These are phyloP conservation scores for Serendipita sp. DNA, from an alignment of 768 basidiomycete genomes.

Conservation along the genomic window DNA sequence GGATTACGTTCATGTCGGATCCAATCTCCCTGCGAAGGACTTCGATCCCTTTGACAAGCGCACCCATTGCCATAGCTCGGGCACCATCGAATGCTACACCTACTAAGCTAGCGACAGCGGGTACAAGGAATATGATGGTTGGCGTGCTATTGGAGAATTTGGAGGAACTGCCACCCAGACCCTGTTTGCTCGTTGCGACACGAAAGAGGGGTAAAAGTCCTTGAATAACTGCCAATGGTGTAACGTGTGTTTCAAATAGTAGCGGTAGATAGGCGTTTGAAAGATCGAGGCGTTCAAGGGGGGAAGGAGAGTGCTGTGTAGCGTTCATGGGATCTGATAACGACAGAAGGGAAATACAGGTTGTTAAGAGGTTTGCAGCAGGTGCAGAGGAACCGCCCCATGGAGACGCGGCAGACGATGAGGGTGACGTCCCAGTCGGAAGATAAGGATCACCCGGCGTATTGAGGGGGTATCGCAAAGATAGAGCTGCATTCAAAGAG, in stretches of 20 bases:
- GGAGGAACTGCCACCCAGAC: slow-evolving; percentile 33
- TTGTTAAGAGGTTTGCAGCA: background rate
- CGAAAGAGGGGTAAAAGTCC: slow-evolving; percentile 62
- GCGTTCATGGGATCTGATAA: slow-evolving; percentile 29
- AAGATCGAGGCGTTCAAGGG: slow-evolving; percentile 55
- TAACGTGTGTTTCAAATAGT: slow-evolving; percentile 56
- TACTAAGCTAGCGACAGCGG: slow-evolving; percentile 52
- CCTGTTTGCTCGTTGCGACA: slow-evolving; percentile 37
- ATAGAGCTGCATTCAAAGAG: slow-evolving; percentile 61
- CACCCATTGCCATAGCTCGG: slow-evolving; percentile 60
- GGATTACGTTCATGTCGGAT: slow-evolving; percentile 42
- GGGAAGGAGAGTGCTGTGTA: slow-evolving; percentile 28
- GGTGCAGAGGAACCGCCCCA: background rate
- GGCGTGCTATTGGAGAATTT: slow-evolving; percentile 13
- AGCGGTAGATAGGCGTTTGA: slow-evolving; percentile 49
- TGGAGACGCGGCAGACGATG: slow-evolving; percentile 30
- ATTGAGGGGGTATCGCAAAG: slow-evolving; percentile 66
- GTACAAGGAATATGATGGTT: slow-evolving; percentile 57
- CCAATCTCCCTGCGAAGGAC: slow-evolving; percentile 59
- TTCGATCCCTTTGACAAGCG: slow-evolving; percentile 53
- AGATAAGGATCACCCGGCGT: slow-evolving; percentile 62
- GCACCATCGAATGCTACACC: slow-evolving; percentile 52
- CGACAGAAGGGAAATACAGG: slow-evolving; percentile 56
- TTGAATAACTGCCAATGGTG: slow-evolving; percentile 61
- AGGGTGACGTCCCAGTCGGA: slow-evolving; percentile 43